Conservation (phyloP, 768 basidiomycete genomes). For the Lentinula guzmanii region DNA sequence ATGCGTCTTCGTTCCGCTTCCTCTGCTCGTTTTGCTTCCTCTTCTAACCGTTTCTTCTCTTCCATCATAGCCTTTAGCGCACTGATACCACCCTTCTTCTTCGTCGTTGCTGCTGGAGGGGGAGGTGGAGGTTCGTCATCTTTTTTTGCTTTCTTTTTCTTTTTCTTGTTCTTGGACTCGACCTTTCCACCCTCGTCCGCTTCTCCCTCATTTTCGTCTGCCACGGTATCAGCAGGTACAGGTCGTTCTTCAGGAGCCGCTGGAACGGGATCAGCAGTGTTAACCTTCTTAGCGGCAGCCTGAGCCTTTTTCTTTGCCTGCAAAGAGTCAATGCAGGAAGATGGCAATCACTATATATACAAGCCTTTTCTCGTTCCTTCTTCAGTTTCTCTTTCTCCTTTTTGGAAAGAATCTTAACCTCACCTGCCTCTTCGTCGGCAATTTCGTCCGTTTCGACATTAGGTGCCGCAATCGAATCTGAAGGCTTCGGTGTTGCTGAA, state of each 20-base stretch:
- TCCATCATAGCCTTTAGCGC: conserved; percentile 90
- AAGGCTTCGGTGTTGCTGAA: conserved; percentile 13
- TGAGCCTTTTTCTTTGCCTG: conserved; percentile 96
- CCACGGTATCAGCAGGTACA: conserved; percentile 25
- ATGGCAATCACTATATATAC: not conserved
- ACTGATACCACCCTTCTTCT: conserved; percentile 76
- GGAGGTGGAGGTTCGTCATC: conserved; percentile 36
- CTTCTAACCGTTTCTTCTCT: conserved; percentile 83
- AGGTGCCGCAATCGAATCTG: conserved; percentile 16
- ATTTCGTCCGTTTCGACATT: conserved; percentile 22
- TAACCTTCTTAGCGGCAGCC: conserved; percentile 75
- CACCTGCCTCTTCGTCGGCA: conserved; percentile 39
- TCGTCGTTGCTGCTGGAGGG: conserved; percentile 27
- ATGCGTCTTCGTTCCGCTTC: conserved; percentile 79
- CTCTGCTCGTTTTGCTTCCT: conserved; percentile 63
- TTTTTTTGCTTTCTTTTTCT: conserved; percentile 77
- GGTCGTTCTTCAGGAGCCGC: conserved; percentile 17
- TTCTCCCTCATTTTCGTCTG: conserved; percentile 54
- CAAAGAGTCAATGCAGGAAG: conserved; percentile 7
- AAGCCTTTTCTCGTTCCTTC: conserved; percentile 92
- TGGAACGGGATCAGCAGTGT: conserved; percentile 25
- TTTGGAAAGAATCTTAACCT: conserved; percentile 73
- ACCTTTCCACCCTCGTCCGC: conserved; percentile 56
- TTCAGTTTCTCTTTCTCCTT: conserved; percentile 97
- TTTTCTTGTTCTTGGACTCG: conserved; percentile 72